phyloP scores from a whole-genome alignment of 2,329 filamentous ascomycete genomes.

The Xylaria sp. region DNA sequence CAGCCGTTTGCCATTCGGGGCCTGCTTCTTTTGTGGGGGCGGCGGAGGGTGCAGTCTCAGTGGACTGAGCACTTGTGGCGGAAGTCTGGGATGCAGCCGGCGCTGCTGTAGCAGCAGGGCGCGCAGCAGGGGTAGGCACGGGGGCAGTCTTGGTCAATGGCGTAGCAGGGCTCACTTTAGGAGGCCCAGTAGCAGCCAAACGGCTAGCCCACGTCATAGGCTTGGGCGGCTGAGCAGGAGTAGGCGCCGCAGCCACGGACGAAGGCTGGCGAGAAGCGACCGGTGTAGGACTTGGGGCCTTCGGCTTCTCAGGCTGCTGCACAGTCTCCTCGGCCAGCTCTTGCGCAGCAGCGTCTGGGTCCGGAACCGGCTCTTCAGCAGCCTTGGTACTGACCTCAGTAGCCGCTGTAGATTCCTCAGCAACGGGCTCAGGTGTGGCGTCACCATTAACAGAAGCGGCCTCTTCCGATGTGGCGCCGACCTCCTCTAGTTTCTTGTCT shows the following conservation, averaged over 20 bases:
- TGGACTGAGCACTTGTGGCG: constrained; percentile 56
- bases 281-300: constrained; percentile 68
- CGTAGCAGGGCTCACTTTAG: constrained; percentile 56
- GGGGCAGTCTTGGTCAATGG: constrained; percentile 68
- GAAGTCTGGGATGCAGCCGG: constrained; percentile 52
- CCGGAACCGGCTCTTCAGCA: constrained; percentile 50
- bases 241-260: constrained; percentile 66
- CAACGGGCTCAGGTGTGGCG: constrained; percentile 47
- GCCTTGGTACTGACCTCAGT: constrained; percentile 44
- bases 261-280: constrained; percentile 59
- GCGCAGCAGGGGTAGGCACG: constrained; percentile 54
- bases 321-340: constrained; percentile 66
- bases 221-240: constrained; percentile 62
- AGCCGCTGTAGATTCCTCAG: constrained; percentile 49
- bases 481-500: constrained; percentile 81
- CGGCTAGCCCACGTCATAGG: constrained; percentile 81
- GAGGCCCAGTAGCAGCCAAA: constrained; percentile 65
- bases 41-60: constrained; percentile 50
- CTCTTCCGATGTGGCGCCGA: constrained; percentile 52
- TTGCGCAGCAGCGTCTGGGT: constrained; percentile 62
- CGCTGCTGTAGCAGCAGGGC: constrained; percentile 52
- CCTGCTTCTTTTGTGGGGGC: constrained; percentile 63
- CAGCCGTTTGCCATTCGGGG: constrained; percentile 88
- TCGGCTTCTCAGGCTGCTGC: constrained; percentile 73
- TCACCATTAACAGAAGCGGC: constrained; percentile 57